Evolutionary conservation across 106 monocot species (phyloP).

Genomic region (Alisma plantagoaquatica): DNA sequence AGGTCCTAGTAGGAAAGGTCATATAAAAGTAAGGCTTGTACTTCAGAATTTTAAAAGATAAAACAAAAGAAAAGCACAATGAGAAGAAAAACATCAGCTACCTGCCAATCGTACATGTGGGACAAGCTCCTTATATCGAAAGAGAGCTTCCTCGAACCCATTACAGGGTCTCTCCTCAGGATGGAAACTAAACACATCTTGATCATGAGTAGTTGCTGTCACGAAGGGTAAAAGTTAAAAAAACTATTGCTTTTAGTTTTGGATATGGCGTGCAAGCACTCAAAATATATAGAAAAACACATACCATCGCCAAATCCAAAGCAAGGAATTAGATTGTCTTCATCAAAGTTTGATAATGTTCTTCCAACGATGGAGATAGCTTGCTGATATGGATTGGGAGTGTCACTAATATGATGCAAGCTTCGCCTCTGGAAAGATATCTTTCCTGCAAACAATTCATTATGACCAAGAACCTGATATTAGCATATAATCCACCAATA

Average conservation of each 20-base stretch:
- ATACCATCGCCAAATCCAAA: constrained; percentile 94
- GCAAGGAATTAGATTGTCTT: constrained; percentile 80
- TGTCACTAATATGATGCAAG: constrained; percentile 44
- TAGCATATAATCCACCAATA: too few relatives aligned
- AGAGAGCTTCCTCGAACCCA: constrained; percentile 26
- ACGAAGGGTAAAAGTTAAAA: background rate
- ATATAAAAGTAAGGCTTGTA: background rate
- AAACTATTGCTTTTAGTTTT: constrained; percentile 54
- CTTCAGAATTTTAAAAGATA: background rate
- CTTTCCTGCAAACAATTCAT: too few relatives aligned
- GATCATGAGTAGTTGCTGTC: constrained; percentile 35
- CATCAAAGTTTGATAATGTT: constrained; percentile 70
- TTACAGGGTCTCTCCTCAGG: constrained; percentile 23
- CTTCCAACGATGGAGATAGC: constrained; percentile 80
- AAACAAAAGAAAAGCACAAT: constrained; percentile 43
- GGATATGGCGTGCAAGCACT: constrained; percentile 36
- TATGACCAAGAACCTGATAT: too few relatives aligned
- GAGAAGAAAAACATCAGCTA: constrained; percentile 19
- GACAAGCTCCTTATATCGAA: constrained; percentile 23
- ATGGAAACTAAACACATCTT: constrained; percentile 32
- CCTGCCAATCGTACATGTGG: constrained; percentile 27
- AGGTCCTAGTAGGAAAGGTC: constrained; percentile 26
- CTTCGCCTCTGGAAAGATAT: constrained; percentile 40
- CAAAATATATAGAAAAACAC: background rate
- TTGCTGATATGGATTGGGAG: constrained; percentile 74